Evolutionary conservation across 768 basidiomycete species (phyloP).

Genomic region (Paxillus involutus): DNA sequence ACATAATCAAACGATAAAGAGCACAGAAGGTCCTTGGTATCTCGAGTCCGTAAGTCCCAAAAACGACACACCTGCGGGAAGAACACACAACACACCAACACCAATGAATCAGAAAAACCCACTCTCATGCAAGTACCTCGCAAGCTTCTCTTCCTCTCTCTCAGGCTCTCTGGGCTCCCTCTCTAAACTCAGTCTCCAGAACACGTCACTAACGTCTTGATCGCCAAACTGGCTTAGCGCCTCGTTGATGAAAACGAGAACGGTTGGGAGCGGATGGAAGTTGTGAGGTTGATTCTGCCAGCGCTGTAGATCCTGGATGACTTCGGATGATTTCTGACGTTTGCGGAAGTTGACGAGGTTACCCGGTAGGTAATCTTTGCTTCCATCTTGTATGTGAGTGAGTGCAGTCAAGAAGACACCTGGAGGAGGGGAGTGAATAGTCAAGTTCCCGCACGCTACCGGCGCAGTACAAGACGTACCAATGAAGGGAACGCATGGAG

Average conservation of each 20-base stretch:
- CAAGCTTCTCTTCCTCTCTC: slow-evolving; percentile 51
- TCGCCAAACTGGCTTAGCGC: slow-evolving; percentile 37
- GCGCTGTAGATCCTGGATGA: slow-evolving; percentile 56
- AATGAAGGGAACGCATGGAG: slow-evolving; percentile 72
- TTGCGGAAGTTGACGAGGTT: slow-evolving; percentile 60
- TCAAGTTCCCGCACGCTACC: neutral
- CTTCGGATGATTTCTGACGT: slow-evolving; percentile 52
- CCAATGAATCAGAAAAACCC: slow-evolving; percentile 32
- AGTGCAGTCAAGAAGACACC: slow-evolving; percentile 60
- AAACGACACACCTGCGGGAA: neutral
- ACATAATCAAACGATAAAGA: neutral
- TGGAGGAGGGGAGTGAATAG: slow-evolving; percentile 10
- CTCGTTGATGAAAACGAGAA: slow-evolving; percentile 45
- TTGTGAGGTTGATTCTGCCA: slow-evolving; percentile 59
- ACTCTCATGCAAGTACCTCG: slow-evolving; percentile 38
- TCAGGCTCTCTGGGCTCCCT: slow-evolving; percentile 50
- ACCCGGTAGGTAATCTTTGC: slow-evolving; percentile 45
- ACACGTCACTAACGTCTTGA: slow-evolving; percentile 31
- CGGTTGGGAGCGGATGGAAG: slow-evolving; percentile 41
- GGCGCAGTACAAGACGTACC: slow-evolving; percentile 38
- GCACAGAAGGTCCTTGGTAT: neutral
- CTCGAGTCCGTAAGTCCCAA: neutral
- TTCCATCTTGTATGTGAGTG: slow-evolving; percentile 64
- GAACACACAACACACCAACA: neutral
- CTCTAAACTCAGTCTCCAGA: slow-evolving; percentile 48